Evolutionary conservation across 441 rosid genomes (phyloP).

Genomic region (Aleurites moluccanus): DNA sequence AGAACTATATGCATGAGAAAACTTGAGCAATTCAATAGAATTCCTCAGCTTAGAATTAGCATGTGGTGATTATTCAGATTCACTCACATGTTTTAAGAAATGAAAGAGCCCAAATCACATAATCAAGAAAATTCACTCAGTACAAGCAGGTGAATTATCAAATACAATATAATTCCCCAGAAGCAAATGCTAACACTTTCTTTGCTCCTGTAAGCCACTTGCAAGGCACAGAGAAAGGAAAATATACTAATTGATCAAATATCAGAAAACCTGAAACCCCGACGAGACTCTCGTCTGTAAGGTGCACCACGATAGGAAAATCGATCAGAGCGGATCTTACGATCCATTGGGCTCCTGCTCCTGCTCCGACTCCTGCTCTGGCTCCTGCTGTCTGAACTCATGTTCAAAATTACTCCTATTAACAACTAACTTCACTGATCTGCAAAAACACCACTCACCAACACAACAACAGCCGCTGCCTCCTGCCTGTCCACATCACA

Average conservation of each 20-base stretch:
- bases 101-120: neutral
- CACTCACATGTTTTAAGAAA: neutral
- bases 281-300: conserved; percentile 69
- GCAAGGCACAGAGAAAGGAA: conserved; percentile 20
- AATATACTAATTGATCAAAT: conserved; percentile 27
- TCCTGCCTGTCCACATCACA: conserved; percentile 72
- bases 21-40: neutral
- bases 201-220: conserved; percentile 18
- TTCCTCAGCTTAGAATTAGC: neutral
- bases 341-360: conserved; percentile 83
- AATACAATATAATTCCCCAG: conserved; percentile 15
- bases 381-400: conserved; percentile 78
- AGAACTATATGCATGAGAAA: neutral
- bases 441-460: conserved; percentile 40
- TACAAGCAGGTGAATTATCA: neutral
- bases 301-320: conserved; percentile 85
- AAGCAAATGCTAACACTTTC: conserved; percentile 12
- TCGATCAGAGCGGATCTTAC: conserved; percentile 79
- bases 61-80: neutral
- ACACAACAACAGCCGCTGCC: conserved; percentile 48
- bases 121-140: conserved; percentile 1
- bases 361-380: conserved; percentile 49
- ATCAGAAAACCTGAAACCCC: conserved; percentile 76
- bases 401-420: conserved; percentile 41
- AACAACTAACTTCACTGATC: conserved; percentile 48